Evolutionary conservation across 225 moss, liverwort and hornwort species (phyloP).

Genomic region (Marchantia paleacea): DNA sequence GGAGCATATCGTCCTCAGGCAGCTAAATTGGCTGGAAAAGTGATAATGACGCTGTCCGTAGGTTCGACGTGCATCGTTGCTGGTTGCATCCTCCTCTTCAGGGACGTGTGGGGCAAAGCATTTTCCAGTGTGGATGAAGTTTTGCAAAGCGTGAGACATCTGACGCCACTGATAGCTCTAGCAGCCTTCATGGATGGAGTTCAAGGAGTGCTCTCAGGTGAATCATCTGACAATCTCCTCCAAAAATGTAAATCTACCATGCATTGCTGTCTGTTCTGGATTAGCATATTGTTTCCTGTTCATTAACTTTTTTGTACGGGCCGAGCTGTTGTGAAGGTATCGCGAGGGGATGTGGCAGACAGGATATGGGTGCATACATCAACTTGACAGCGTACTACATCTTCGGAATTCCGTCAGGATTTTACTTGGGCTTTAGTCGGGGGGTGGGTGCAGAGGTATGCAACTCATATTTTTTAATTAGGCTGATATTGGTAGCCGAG

Average conservation of each 20-base stretch:
- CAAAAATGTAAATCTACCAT: background rate
- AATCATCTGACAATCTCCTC: background rate
- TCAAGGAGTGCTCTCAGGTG: conserved; percentile 40
- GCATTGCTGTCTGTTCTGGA: background rate
- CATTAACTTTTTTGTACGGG: background rate
- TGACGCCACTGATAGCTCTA: conserved; percentile 30
- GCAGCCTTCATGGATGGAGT: conserved; percentile 16
- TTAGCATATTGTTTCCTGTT: background rate
- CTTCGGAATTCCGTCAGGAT: conserved; percentile 9
- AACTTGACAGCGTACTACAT: conserved; percentile 20
- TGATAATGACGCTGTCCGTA: conserved; percentile 10
- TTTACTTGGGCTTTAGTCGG: background rate
- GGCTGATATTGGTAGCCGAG: too few species aligned
- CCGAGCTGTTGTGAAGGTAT: background rate
- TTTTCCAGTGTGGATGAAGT: conserved; percentile 26
- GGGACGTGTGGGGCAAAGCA: conserved; percentile 25
- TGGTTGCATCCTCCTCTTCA: conserved; percentile 19
- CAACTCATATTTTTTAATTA: background rate
- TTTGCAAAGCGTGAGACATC: conserved; percentile 17
- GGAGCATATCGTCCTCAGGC: conserved; percentile 25
- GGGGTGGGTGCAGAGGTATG: conserved; percentile 1
- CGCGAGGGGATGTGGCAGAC: conserved; percentile 23
- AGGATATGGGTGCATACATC: conserved; percentile 14
- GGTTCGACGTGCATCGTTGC: conserved; percentile 15
- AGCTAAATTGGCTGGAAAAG: conserved; percentile 23